Evolutionary conservation across 2,329 filamentous ascomycete genomes (phyloP), one percentile per base, ranked within the genome.

Genomic region (Penicillium brevicompactum): DNA sequence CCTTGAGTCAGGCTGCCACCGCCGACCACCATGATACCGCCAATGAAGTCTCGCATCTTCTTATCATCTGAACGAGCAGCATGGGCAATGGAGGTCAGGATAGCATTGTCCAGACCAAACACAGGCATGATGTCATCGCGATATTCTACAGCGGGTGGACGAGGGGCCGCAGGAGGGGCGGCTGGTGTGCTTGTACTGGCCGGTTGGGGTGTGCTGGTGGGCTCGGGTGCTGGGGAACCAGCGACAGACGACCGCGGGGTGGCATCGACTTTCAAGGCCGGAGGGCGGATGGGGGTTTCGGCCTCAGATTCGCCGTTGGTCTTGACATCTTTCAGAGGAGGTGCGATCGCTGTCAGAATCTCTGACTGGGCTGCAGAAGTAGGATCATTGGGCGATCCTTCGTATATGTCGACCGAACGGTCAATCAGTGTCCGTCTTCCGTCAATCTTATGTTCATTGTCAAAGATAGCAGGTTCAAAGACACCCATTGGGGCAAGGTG

Each of bases 401-500:
- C 94, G 73, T 99, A 99, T 11, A 95, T 86, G 70, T 99, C 96
- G 66, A 92, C 92, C 0, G 93, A 97, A 37, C 90, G 88, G 52
- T 91, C 87, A 31, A 97, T 86, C 21, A 97, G 80, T 67, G 88
- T 92, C 61, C 91, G 85, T 47, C 93, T 86, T 41, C 90, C 88
- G 18, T 82, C 79, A 10, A 97, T 83, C 78, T 99, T 99, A 34
- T 83, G 77, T 27, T 83, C 85, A 65, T 92, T 88, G 70, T 96
- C 91, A 64, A 97, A 96, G 51, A 97, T 88, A 2, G 84, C 79
- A 0, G 94, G 93, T 57, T 93, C 89, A 72, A 95, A 97, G 67
- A 92, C 90, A n/a, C 92, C 92, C 88, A 96, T 91, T 1, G 92
- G 89, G 0, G 94, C 89, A n/a, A 99, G 82, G 64, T 96, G 90